phyloP scores from a whole-genome alignment of 2,329 filamentous ascomycete genomes.

The Diatrype stigma region DNA sequence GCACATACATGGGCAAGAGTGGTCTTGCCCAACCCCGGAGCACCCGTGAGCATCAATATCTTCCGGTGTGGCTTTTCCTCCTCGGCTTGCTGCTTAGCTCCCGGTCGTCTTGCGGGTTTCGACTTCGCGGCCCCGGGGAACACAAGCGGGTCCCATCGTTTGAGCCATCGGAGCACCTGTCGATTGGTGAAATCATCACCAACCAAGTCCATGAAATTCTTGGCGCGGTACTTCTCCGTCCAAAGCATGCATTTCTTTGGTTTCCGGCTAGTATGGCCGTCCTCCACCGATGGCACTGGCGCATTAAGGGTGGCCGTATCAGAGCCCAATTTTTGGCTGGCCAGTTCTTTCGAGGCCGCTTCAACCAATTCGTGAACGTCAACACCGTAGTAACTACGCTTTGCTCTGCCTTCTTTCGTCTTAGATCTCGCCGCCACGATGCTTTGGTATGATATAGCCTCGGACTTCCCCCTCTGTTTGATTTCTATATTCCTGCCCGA shows the following conservation, averaged over 20 bases:
- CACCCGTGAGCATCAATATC: constrained; percentile 84
- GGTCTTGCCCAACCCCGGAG: constrained; percentile 91
- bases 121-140: constrained; percentile 71
- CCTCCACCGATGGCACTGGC: constrained; percentile 41
- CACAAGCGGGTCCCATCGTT: constrained; percentile 87
- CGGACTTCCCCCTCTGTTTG: constrained; percentile 45
- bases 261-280: constrained; percentile 28
- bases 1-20: constrained; percentile 96
- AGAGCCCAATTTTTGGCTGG: constrained; percentile 26
- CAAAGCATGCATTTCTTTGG: constrained; percentile 63
- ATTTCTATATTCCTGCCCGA: constrained; percentile 55
- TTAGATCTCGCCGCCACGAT: constrained; percentile 65
- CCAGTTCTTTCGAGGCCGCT: constrained; percentile 59
- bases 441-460: constrained; percentile 55
- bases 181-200: constrained; percentile 94
- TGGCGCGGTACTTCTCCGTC: constrained; percentile 96
- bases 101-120: constrained; percentile 47
- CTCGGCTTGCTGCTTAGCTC: constrained; percentile 42
- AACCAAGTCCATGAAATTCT: constrained; percentile 86
- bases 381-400: constrained; percentile 83
- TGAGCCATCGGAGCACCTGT: constrained; percentile 86
- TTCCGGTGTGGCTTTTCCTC: constrained; percentile 80
- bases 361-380: constrained; percentile 83
- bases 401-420: constrained; percentile 63
- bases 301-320: constrained; percentile 22